Conservation (phyloP, 345 rosid species). For the Ceriops zippeliana region DNA sequence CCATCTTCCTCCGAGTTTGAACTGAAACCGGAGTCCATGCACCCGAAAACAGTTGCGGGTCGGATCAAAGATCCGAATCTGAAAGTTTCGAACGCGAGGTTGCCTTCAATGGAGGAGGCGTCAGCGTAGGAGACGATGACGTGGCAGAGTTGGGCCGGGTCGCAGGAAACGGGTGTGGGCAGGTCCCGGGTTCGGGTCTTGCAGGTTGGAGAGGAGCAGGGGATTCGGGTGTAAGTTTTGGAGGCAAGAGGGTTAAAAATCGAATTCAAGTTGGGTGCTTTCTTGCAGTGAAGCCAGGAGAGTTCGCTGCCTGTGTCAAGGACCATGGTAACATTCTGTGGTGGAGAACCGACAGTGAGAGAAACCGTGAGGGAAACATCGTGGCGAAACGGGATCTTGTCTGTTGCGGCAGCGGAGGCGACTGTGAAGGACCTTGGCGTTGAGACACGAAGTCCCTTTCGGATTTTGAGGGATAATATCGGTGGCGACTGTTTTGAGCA, state of each 20-base stretch:
- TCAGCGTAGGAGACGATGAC: constrained; percentile 56
- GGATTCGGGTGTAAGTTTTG: constrained; percentile 40
- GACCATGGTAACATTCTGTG: constrained; percentile 59
- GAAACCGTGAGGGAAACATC: constrained; percentile 60
- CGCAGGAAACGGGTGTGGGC: constrained; percentile 43
- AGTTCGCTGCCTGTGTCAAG: constrained; percentile 82
- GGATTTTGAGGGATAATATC: constrained; percentile 47
- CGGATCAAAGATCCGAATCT: constrained; percentile 39
- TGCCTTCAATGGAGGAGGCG: constrained; percentile 55
- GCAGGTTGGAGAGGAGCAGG: constrained; percentile 50
- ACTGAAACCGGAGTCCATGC: constrained; percentile 69
- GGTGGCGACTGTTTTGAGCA: constrained; percentile 36
- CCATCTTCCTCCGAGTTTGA: constrained; percentile 56
- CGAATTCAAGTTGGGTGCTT: constrained; percentile 26
- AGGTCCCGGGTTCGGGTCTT: constrained; percentile 48
- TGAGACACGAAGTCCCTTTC: constrained; percentile 8
- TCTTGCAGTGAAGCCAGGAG: constrained; percentile 64
- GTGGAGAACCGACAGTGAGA: constrained; percentile 61
- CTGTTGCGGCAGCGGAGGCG: constrained; percentile 18
- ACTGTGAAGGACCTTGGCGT: constrained; percentile 18
- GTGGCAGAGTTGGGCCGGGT: constrained; percentile 45
- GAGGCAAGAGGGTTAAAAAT: constrained; percentile 44
- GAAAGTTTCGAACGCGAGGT: constrained; percentile 50
- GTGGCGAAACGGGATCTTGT: constrained; percentile 46
- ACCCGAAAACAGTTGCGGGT: constrained; percentile 55